Percentiles rank a stretch among this genome's conserved stretches.
These are phyloP conservation scores for Myotisia sp. DNA, from an alignment of 2,329 filamentous ascomycete species.

Conservation along the genomic window DNA sequence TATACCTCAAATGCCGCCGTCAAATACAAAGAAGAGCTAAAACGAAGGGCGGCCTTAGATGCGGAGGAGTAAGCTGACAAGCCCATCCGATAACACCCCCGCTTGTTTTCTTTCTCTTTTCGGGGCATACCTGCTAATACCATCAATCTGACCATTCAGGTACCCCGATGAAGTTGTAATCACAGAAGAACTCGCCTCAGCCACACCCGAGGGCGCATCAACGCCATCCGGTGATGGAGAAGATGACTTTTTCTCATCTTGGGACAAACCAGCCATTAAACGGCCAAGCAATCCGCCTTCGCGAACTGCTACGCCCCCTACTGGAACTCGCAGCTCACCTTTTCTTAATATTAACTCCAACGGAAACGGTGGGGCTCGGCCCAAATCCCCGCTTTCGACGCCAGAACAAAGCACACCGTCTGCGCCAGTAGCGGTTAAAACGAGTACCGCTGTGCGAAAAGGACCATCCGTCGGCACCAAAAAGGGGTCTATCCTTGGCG, in stretches of 20 bases:
- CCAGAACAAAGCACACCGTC: constrained; percentile 38
- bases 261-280: constrained; percentile 97
- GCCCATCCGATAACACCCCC: no score
- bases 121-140: constrained; percentile 4
- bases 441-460: constrained; percentile 73
- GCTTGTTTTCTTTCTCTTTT: constrained; percentile 1
- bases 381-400: constrained; percentile 64
- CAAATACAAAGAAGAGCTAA: constrained; percentile 97
- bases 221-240: constrained; percentile 70
- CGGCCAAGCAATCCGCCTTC: constrained; percentile 86
- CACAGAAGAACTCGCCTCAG: constrained; percentile 52
- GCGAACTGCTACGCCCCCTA: constrained; percentile 71
- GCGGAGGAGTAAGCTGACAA: constrained; percentile 64
- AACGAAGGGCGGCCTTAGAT: constrained; percentile 68
- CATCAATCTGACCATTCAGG: constrained; percentile 33
- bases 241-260: constrained; percentile 97
- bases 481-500: constrained; percentile 73
- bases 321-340: constrained; percentile 74
- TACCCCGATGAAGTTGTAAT: constrained; percentile 76
- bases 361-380: constrained; percentile 56
- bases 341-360: constrained; percentile 61
- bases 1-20: constrained; percentile 85
- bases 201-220: constrained; percentile 47
- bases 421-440: constrained; percentile 52
- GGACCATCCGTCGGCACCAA: constrained; percentile 48